Percentiles rank a stretch among this genome's conserved stretches.
Conservation (phyloP, 179 eudicot genomes). For the Corrigiola litoralis region DNA sequence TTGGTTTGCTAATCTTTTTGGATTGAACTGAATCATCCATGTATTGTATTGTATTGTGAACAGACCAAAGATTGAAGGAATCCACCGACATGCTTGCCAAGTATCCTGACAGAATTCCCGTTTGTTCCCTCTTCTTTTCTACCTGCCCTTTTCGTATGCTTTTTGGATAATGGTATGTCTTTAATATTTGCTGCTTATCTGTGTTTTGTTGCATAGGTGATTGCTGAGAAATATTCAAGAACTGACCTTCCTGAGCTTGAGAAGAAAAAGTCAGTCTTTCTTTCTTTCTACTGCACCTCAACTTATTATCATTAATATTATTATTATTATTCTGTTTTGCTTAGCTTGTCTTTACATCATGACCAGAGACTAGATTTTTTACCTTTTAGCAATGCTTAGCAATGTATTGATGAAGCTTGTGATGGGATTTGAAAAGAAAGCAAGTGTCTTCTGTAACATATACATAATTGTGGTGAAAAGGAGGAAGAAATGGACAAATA, state of each 20-base stretch:
- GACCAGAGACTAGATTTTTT: too few species aligned
- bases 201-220: slow-evolving; percentile 44
- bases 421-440: too few species aligned
- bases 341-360: not conserved
- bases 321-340: not conserved
- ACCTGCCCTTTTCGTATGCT: not conserved
- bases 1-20: too few species aligned
- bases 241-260: slow-evolving; percentile 84
- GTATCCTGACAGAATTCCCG: slow-evolving; percentile 83
- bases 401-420: too few species aligned
- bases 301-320: not conserved
- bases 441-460: too few species aligned
- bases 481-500: too few species aligned
- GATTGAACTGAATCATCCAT: too few species aligned
- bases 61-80: slow-evolving; percentile 68
- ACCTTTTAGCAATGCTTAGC: too few species aligned
- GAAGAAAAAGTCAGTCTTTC: slow-evolving; percentile 75
- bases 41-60: too few species aligned
- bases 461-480: too few species aligned
- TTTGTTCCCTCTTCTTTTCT: slow-evolving; percentile 16
- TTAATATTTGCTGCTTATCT: not conserved
- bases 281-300: too few species aligned
- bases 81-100: slow-evolving; percentile 76
- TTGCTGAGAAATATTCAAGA: slow-evolving; percentile 73
- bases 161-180: not conserved